These are phyloP conservation scores for grape (Vitis vinifera) DNA, from an alignment of 164 flowering plant genomes.

Conservation along the genomic window DNA sequence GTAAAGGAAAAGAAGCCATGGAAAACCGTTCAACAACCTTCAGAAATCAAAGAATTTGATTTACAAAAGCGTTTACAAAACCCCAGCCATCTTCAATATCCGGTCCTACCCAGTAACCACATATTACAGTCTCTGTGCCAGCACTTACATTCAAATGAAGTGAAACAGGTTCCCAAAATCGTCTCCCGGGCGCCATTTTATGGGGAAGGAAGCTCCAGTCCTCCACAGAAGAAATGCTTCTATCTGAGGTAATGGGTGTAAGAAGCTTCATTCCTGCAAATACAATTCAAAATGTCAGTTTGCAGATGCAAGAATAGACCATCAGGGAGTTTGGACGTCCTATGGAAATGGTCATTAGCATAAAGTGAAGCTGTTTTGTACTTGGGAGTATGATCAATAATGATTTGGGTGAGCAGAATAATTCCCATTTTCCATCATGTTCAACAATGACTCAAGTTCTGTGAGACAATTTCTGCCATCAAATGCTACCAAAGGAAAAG, in stretches of 20 bases:
- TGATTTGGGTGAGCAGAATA: too few species aligned
- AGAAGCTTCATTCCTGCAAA: conserved; percentile 31
- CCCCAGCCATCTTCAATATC: conserved; percentile 93
- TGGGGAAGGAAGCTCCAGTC: conserved; percentile 10
- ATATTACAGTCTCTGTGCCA: conserved; percentile 25
- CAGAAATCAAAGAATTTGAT: conserved; percentile 29
- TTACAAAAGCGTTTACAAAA: conserved; percentile 62
- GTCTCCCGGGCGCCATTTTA: conserved; percentile 9
- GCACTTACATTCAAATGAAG: conserved; percentile 25
- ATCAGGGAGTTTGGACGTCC: too few species aligned
- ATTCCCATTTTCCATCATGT: too few species aligned
- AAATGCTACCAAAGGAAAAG: too few species aligned
- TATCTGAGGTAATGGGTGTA: conserved; percentile 3
- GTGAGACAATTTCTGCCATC: too few species aligned
- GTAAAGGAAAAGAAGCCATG: background rate
- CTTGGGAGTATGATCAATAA: too few species aligned
- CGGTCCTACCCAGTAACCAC: conserved; percentile 92
- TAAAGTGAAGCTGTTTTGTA: too few species aligned
- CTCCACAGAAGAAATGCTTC: conserved; percentile 16
- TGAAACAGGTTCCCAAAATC: conserved; percentile 15
- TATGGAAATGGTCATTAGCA: too few species aligned
- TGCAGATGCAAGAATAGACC: background rate
- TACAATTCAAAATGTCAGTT: conserved; percentile 5
- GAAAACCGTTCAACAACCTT: conserved; percentile 1
- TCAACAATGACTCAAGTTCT: too few species aligned